These are phyloP conservation scores for Neolentinus lepideus DNA, from an alignment of 1,284 basidiomycete species.

Conservation along the genomic window DNA sequence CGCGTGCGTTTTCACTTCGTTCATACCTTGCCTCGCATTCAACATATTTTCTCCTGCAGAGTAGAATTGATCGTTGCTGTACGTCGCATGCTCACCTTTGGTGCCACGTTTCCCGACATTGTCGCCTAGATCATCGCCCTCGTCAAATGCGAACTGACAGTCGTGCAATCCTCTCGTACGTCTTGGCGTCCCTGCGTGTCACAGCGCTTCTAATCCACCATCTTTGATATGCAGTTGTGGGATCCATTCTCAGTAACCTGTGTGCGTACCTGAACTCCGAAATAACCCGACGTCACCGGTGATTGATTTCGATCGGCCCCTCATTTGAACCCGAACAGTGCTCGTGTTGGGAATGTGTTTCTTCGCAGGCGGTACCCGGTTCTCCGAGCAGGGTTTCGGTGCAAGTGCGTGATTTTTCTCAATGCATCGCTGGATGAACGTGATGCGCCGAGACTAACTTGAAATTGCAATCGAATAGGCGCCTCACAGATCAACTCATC, in stretches of 20 bases:
- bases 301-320: too few relatives aligned
- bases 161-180: conserved; percentile 82
- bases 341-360: conserved; percentile 83
- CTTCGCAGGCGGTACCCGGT: conserved; percentile 63
- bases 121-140: conserved; percentile 71
- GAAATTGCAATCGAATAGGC: too few relatives aligned
- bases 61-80: conserved; percentile 80
- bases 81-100: too few relatives aligned
- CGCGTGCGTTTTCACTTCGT: conserved; percentile 43
- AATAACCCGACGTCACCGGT: background rate
- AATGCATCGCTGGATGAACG: too few relatives aligned
- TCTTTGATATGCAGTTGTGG: conserved; percentile 46
- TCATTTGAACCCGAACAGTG: conserved; percentile 28
- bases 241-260: conserved; percentile 78
- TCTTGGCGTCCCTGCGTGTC: conserved; percentile 2
- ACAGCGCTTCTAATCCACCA: background rate
- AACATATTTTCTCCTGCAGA: conserved; percentile 25
- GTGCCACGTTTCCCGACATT: too few relatives aligned
- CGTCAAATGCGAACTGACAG: conserved; percentile 68
- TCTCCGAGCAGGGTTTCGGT: conserved; percentile 70
- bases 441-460: too few relatives aligned
- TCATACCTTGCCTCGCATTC: too few relatives aligned
- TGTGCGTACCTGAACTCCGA: conserved; percentile 31
- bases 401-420: conserved; percentile 36
- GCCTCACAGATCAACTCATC: conserved; percentile 30